Evolutionary conservation across 2,329 filamentous ascomycete species (phyloP), one percentile per base, ranked within the genome.

Genomic region (Arthrobotrys pseudoclavata): DNA sequence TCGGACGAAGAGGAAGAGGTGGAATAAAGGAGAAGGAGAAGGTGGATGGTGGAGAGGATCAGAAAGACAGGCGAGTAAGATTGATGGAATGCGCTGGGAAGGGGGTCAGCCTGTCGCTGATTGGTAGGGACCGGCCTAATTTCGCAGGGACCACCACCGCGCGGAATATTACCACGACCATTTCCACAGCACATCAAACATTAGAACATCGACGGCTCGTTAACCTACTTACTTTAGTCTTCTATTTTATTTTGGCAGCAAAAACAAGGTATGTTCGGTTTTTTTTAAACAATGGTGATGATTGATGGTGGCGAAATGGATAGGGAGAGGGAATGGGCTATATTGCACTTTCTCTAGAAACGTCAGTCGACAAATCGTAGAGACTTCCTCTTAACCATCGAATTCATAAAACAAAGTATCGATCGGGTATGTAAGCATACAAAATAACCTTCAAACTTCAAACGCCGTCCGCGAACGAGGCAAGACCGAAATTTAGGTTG

Each of bases 91-190:
- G 60, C 60, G 20, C 24, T 31, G 60, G 60, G 42, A 47, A 31
- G 60, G 42, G 52, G 37, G 42, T 48, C 42, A 48, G 40, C 60
- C 22, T 1, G 40, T 15, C 26, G 48, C 48, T 60, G 66, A 69
- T 69, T 60, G 68, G 57, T 22, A 37, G 29, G 29, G 1, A 24
- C 26, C 34, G n/a, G 42, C 34, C 60, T 50, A 72, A 72, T 72
- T 72, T 72, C 60, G 40, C 69, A 60, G 69, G 63, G 68, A 71
- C 69, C 69, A 72, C 55, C 60, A n/a, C 69, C 60, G 47, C 42
- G 63, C 69, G 69, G 69, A 66, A 63, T 42, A 70, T 70, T 62
- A 29, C n/a, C 29, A 53, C 40, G 3, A 45, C 2, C 42, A 45
- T 18, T 45, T 4, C 42, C 3, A 3, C 6, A 20, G 7, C 45